phyloP scores from a whole-genome alignment of 2,329 filamentous ascomycete genomes.

The Cladophialophora immunda region DNA sequence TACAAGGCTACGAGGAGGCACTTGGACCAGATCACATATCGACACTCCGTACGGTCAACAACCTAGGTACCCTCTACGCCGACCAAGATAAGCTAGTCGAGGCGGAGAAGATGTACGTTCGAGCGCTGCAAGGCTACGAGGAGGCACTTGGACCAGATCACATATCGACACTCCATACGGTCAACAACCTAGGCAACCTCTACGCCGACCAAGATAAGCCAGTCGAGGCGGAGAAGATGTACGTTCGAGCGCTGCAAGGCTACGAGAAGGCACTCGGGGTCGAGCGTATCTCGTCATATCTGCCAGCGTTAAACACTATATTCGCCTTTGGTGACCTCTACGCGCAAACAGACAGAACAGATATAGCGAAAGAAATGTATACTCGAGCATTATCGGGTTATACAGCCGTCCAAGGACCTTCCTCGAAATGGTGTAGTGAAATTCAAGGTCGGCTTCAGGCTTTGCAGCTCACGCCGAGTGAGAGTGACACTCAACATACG shows the following conservation, averaged over 20 bases:
- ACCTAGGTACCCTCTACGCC: slow-evolving; percentile 41
- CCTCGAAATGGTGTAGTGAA: too few species aligned
- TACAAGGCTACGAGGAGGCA: too few species aligned
- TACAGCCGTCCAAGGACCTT: not conserved
- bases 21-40: slow-evolving; percentile 38
- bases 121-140: slow-evolving; percentile 40
- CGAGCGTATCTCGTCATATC: slow-evolving; percentile 35
- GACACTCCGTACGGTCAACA: slow-evolving; percentile 39
- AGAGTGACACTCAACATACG: too few species aligned
- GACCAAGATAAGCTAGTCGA: slow-evolving; percentile 41
- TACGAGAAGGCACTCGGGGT: slow-evolving; percentile 39
- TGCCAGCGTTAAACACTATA: slow-evolving; percentile 40
- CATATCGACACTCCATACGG: slow-evolving; percentile 35
- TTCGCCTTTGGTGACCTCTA: slow-evolving; percentile 42
- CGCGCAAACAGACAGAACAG: slow-evolving; percentile 35
- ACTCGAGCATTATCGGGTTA: slow-evolving; percentile 36
- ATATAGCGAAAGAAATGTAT: slow-evolving; percentile 42
- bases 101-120: slow-evolving; percentile 41
- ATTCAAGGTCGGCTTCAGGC: too few species aligned
- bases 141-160: slow-evolving; percentile 39
- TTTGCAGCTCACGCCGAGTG: too few species aligned
- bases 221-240: slow-evolving; percentile 41
- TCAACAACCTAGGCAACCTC: slow-evolving; percentile 42
- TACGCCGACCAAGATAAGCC: slow-evolving; percentile 41
- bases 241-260: slow-evolving; percentile 40